Conservation (phyloP, 2,329 filamentous ascomycete species). For the Phoma herbarum region DNA sequence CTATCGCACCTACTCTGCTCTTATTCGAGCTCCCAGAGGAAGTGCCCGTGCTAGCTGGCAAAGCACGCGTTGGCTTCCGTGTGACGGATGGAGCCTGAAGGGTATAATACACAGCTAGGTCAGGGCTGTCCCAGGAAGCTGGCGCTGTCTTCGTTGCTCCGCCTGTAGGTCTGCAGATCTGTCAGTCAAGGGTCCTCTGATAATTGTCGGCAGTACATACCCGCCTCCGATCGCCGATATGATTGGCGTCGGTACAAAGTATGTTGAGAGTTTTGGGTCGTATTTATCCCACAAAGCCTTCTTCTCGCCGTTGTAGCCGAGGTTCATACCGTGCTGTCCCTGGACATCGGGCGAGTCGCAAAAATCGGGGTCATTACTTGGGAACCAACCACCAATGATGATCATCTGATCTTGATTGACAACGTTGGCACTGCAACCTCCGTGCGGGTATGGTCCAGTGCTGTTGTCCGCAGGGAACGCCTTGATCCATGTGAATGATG, state of each 20-base stretch:
- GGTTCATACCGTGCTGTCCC: conserved; percentile 65
- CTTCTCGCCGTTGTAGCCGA: conserved; percentile 60
- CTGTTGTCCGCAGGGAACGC: conserved; percentile 57
- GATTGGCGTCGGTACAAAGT: conserved; percentile 64
- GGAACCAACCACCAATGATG: conserved; percentile 68
- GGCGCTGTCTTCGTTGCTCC: conserved; percentile 64
- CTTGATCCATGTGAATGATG: conserved; percentile 71
- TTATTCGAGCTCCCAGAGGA: conserved; percentile 26
- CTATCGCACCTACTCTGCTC: conserved; percentile 50
- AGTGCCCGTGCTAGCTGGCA: conserved; percentile 41
- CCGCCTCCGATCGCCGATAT: conserved; percentile 57
- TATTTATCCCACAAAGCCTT: conserved; percentile 63
- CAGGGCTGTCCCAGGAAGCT: conserved; percentile 59
- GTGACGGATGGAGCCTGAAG: conserved; percentile 57
- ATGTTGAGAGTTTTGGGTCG: conserved; percentile 59
- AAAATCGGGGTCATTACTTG: conserved; percentile 41
- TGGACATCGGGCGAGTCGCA: conserved; percentile 65
- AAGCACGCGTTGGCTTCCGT: conserved; percentile 61
- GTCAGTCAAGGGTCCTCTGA: conserved; percentile 30
- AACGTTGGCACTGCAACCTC: conserved; percentile 65
- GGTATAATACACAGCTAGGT: conserved; percentile 64
- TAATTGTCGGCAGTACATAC: conserved; percentile 32
- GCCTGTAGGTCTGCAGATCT: conserved; percentile 54
- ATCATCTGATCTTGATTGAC: conserved; percentile 67
- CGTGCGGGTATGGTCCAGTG: conserved; percentile 57